These are phyloP conservation scores for Talaromyces sp. DNA, from an alignment of 2,329 filamentous ascomycete species.

Conservation along the genomic window DNA sequence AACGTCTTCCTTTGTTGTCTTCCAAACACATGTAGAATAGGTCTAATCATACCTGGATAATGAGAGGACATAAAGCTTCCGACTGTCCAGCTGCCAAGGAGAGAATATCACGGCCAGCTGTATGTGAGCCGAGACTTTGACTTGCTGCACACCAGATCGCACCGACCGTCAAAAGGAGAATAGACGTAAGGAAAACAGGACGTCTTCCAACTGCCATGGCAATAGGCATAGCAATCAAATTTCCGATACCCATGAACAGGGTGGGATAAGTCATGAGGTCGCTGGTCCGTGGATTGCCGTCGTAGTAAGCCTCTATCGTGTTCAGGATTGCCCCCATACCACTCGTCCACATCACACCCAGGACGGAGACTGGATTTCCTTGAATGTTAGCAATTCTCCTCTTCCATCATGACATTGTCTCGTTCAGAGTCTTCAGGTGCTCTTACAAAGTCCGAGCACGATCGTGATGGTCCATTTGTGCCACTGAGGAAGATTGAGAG, in stretches of 20 bases:
- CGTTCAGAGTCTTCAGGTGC: neutral
- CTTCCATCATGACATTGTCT: neutral
- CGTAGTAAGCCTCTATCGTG: neutral
- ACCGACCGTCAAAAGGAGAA: neutral
- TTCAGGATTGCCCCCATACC: neutral
- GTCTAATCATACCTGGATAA: neutral
- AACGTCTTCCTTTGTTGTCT: neutral
- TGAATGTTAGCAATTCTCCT: neutral
- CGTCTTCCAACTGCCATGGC: neutral
- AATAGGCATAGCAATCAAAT: neutral
- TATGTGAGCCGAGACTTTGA: neutral
- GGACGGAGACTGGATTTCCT: neutral
- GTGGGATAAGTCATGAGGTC: neutral
- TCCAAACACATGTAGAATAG: too few species aligned
- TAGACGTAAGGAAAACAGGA: neutral
- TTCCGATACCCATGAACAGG: neutral
- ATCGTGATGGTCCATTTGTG: neutral
- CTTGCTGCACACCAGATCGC: constrained; percentile 2
- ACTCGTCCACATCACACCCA: neutral
- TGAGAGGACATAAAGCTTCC: constrained; percentile 11
- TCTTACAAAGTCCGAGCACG: neutral
- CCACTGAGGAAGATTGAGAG: neutral
- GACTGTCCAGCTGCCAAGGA: constrained; percentile 6
- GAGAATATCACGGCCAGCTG: neutral
- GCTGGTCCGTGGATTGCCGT: neutral